Base-by-base conservation (phyloP, 768 basidiomycete species). In the Podaxis mareebaensis region DNA sequence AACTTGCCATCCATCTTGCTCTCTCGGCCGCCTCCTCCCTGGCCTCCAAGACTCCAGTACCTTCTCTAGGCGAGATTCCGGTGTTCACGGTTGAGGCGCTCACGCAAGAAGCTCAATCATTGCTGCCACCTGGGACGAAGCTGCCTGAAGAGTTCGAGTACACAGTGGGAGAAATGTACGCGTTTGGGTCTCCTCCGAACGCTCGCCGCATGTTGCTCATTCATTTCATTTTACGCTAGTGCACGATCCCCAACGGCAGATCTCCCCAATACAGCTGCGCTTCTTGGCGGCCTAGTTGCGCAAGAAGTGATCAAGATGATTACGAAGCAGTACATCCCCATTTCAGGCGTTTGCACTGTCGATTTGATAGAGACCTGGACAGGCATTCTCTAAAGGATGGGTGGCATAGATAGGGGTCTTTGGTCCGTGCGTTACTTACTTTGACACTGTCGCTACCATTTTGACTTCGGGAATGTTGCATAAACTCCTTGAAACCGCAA, bases 251-350 rank as follows among this genome's bases (percentile, higher is more conserved):
- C 91, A 2, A 88, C 83, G 0, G 89, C 93, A 3, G 94, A 96
- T 69, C 77, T 99, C 3, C 96, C 96, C 5, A 99, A 95, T 67
- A 95, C 89, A 1, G 93, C 96, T 0, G 96, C 96, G 1, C 87
- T 99, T 70, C 79, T 98, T 0, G 97, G 97, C 1, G 97, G 97
- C 2, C 75, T 99, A 39, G 90, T 98, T 20, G 95, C 96, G 26
- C 97, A 99, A 69, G 97, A 99, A 72, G 88, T 89, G 5, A 99
- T 99, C 82, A 99, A 99, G 83, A 83, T 99, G 77, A 90, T 96
- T 69, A 99, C 96, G 62, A 88, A 87, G 69, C 97, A 99, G 75
- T 99, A 99, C 72, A 83, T 96, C 13, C 96, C 97, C 7, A 83
- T 96, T 66, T 86, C 90, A 65, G 92, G 93, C 13, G 90, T 89